Evolutionary conservation across 768 basidiomycete species (phyloP).

Genomic region (Fibroporia radiculosa): DNA sequence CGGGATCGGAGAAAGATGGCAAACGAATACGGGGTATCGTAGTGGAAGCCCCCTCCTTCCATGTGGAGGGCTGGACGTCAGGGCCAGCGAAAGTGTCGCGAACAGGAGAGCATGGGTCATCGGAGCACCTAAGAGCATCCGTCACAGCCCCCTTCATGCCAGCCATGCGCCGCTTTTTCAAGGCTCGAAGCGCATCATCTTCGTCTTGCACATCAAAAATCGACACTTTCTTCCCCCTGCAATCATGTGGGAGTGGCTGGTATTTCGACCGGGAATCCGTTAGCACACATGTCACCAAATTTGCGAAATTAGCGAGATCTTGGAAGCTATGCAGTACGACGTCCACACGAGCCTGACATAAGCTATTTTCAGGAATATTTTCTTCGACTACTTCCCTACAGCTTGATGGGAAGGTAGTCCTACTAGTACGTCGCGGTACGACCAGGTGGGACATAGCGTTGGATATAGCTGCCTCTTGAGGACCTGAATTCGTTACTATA

Average conservation of each 20-base stretch:
- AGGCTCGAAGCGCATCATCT: not conserved
- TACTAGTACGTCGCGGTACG: too few species aligned
- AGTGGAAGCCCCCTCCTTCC: too few species aligned
- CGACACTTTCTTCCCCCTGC: not conserved
- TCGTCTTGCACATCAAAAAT: not conserved
- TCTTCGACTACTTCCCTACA: too few species aligned
- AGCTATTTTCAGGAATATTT: too few species aligned
- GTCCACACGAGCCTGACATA: too few species aligned
- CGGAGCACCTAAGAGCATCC: not conserved
- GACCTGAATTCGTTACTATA: too few species aligned
- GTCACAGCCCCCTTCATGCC: not conserved
- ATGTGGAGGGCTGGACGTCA: too few species aligned
- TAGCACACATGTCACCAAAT: not conserved
- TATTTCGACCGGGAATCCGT: not conserved
- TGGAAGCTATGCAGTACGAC: not conserved
- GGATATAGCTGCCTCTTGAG: too few species aligned
- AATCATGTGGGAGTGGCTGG: not conserved
- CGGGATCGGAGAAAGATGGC: not conserved
- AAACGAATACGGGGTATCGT: not conserved
- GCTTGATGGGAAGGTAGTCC: too few species aligned
- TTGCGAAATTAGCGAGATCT: not conserved
- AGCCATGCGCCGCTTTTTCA: slow-evolving; percentile 1
- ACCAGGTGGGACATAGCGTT: too few species aligned
- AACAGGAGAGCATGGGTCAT: not conserved
- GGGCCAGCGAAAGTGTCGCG: too few species aligned